A percentile compares a stretch with the other conserved stretches of the same genome.
Evolutionary conservation across 495 filamentous ascomycete species (phyloP).

Genomic region (Cercophora scortea): DNA sequence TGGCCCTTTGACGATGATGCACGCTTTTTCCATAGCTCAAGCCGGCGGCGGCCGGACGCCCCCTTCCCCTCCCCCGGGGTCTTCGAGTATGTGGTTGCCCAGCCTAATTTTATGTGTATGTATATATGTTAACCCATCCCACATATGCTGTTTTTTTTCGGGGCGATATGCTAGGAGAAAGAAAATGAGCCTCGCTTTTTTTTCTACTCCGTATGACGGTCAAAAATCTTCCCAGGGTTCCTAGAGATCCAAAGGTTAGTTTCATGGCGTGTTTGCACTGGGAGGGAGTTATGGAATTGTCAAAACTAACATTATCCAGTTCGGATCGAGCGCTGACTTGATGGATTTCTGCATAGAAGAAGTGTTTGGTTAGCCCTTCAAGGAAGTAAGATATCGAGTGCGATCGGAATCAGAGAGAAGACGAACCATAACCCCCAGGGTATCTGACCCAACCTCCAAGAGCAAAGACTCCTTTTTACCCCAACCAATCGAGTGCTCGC

Average conservation of each 20-base stretch:
- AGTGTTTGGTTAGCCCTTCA: not conserved
- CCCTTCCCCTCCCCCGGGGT: no score
- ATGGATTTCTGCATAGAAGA: conserved; percentile 47
- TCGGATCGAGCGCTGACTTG: conserved; percentile 76
- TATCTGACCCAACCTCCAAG: conserved; percentile 75
- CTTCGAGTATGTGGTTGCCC: no score
- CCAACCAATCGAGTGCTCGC: conserved; percentile 84
- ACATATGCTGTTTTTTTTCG: no score
- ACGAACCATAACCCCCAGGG: conserved; percentile 67
- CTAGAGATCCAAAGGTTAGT: not conserved
- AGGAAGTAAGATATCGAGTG: not conserved
- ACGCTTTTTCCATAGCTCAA: no score
- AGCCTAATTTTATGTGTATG: no score
- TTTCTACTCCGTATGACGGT: not conserved
- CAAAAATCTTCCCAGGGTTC: conserved; percentile 14
- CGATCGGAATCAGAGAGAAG: not conserved
- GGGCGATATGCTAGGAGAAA: no score
- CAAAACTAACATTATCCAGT: conserved; percentile 60
- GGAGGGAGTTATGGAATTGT: not conserved
- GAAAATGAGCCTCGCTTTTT: no score
- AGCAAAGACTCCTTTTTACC: conserved; percentile 77
- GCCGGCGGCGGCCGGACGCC: no score
- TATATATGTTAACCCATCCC: no score
- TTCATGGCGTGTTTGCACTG: not conserved
- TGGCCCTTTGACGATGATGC: no score